Evolutionary conservation across 2,329 filamentous ascomycete genomes (phyloP), one percentile per base, ranked within the genome.

Genomic region (Claviceps sp.): DNA sequence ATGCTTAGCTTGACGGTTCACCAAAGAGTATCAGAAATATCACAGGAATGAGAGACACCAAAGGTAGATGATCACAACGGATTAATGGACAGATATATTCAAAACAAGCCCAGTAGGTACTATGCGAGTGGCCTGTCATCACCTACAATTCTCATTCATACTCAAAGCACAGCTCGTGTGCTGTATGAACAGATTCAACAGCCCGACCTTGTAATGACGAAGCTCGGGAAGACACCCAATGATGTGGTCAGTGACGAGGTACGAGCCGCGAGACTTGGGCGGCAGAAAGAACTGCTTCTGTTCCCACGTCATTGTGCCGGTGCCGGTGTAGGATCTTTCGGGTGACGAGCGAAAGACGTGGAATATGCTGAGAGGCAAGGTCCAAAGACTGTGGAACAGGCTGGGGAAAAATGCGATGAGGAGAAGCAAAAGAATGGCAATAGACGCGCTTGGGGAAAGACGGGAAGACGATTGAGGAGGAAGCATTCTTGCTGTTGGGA

Each of bases 91-190:
- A 26, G 16, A 36, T 4, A 30, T 36, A 38, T 34, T 34, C 30
- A 14, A 38, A 36, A 24, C 7, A 13, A 11, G 16, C 6, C n/a
- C 22, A 30, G n/a, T 18, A 30, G 30, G 30, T 34, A 34, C 30
- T 11, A 18, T 18, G 14, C 24, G 14, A 36, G 5, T 18, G 43
- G 24, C 24, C 24, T 30, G 5, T 46, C 46, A 26, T 38, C 14
- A 41, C 65, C 48, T 56, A 70, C 79, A 84, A 71, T 97, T 97
- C 77, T 98, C 93, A 65, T 98, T 98, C 61, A 98, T 72, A 54
- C 81, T 87, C 50, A 98, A 76, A 13, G 87, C 93, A 69, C 89
- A 95, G 62, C 82, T 89, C 5, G 93, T 98, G 71, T 98, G 93
- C 71, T 98, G 91, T 51, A 97, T 77, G 67, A 97, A 98, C 47